Evolutionary conservation across 2,329 filamentous ascomycete species (phyloP), one percentile per base, ranked within the genome.

Genomic region (Diaporthe humulicola): DNA sequence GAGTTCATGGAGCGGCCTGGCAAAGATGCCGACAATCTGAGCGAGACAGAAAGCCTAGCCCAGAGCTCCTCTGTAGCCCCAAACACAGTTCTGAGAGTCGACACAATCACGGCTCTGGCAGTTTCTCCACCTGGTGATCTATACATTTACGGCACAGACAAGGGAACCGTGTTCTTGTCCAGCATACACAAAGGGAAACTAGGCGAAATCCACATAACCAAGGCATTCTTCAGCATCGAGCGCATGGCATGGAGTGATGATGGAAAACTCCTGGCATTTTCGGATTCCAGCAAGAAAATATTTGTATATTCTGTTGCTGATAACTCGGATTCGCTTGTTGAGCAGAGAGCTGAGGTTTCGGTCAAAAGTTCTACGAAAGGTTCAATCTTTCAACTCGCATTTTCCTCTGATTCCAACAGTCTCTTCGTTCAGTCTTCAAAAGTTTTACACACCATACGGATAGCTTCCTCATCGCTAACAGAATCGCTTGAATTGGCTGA

Each of bases 31-130:
- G 58, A 64, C 9, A 42, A 4, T 19, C 38, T 45, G n/a, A 64
- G 38, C n/a, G 58, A 64, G n/a, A 28, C 82, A 73, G 82, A 42
- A 28, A 42, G 38, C n/a, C 42, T 45, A 17, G 38, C 58, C 2
- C 38, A 64, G 42, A 36, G 38, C 38, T 64, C 58, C 19, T 40
- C 38, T 15, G n/a, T n/a, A 1, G 40, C 22, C 2, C 14, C 22
- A 4, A 30, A 25, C 8, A 64, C 38, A 3, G n/a, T 38, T 19
- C 8, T 28, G 9, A 30, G 38, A 30, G 42, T 45, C n/a, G 58
- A 64, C 22, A 14, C 38, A 9, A 64, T 64, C 10, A 64, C 58
- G 4, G 58, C 58, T 17, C 7, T 64, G 38, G 38, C 58, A 45
- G 38, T 14, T 0, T 64, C 58, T 1, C 58, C 58, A n/a, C 19